Base-by-base conservation (phyloP, 1,284 basidiomycete genomes). In the Marasmius sp. region DNA sequence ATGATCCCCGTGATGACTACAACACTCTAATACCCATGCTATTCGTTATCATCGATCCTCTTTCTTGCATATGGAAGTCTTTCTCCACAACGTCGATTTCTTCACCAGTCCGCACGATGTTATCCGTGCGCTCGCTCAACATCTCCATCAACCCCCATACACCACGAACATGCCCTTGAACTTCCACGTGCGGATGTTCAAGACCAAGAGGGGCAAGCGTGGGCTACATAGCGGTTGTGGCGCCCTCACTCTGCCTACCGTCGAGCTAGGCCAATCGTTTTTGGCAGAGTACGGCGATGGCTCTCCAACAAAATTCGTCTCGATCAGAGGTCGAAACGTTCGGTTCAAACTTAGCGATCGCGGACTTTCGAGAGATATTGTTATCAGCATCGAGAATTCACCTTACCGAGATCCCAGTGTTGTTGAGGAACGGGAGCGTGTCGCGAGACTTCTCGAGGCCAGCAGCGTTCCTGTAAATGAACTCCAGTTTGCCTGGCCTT, bases 401-500 rank as follows among this genome's bases (percentile, higher is more conserved):
- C 83, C 84, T 0, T 87, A 81, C 66, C 65, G 78, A 10, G 77
- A 85, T 65, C 84, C 84, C 3, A 63, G 65, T 36, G 68, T 69
- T 8, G 62, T 73, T 8, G 71, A 77, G 65, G 66, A 75, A 54
- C 71, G 72, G 58, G 71, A 77, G 61, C 63, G 63, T n/a, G 72
- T 70, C 7, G 65, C 70, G 7, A 55, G 62, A 5, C 64, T 74
- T 12, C 70, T 84, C 4, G 66, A 70, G 22, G 59, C 65, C 3
- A 66, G 69, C n/a, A 49, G 59, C 11, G 70, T 82, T 11, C 61
- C 60, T 1, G 62, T 85, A 53, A 64, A 61, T 6, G 69, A 73
- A 3, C 66, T 89, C 27, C 81, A 82, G 64, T 81, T 87, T 65
- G 84, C 85, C 4, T 85, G 84, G 82, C 75, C 79, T 61, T 86